Evolutionary conservation across 2,329 filamentous ascomycete genomes (phyloP), one percentile per base, ranked within the genome.

Genomic region (Fusarium nematophilum): DNA sequence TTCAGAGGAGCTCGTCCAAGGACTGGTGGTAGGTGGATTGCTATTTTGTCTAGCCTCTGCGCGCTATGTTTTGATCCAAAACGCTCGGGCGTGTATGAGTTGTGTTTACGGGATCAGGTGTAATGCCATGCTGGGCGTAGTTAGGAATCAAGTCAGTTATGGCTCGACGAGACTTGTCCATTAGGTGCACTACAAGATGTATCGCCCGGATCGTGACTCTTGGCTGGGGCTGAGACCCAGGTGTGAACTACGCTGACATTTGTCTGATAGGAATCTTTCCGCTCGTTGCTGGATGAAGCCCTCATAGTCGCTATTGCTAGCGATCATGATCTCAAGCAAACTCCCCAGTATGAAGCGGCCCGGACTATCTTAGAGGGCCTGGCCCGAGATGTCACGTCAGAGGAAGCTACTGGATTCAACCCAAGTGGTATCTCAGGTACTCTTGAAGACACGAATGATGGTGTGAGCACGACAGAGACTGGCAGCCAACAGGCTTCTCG

Each of bases 391-490:
- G 92, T 90, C 1, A 72, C 79, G 0, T 75, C 78, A 2, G 90
- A 95, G 71, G 91, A 95, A 69, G 84, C 87, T 13, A 87, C 86
- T 9, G 88, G 87, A 0, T 96, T 96, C 70, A 92, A 95, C 64
- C 86, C 91, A 0, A 92, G 90, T 26, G 92, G 90, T 3, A 85
- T 89, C 21, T 84, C 87, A 23, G 83, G 82, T 10, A 66, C 34
- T 9, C 43, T 36, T 3, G 76, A 73, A 14, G 67, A 62, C 11
- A 43, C 60, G 9, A 65, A 65, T n/a, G 64, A 65, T 3, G 60
- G 52, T 14, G 54, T 57, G 6, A 70, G 66, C 37, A 67, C 66
- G 4, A 65, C 62, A 3, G 66, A 72, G 29, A 68, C 69, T 1
- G 70, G 62, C 42, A 75, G 73, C 47, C 67, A 67, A 10, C 66